Base-by-base conservation (phyloP, 1,284 basidiomycete genomes). In the Rhodotorula sp. region DNA sequence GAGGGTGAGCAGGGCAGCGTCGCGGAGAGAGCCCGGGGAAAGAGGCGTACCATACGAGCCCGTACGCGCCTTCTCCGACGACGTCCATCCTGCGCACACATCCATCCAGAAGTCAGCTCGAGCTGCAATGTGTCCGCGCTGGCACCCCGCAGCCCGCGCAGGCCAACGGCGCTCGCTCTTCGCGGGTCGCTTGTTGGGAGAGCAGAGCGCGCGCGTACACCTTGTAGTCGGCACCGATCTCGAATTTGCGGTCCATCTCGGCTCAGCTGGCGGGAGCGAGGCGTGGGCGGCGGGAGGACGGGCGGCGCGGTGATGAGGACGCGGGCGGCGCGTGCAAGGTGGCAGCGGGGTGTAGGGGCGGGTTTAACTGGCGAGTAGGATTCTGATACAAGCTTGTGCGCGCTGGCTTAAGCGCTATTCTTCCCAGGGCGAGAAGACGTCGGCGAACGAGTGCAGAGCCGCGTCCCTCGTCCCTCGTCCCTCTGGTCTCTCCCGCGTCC, bases 21-120 rank as follows among this genome's bases (percentile, higher is more conserved):
- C 46, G 17, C 13, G 17, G 27, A 27, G 36, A 32, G 34, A 36
- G 25, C 6, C 8, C 27, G 34, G 34, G 57, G 64, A n/a, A 29
- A n/a, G 44, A 32, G 9, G 75, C 80, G 73, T 59, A 94, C 77
- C 94, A 92, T 77, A 95, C 93, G 53, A 92, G 86, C 65, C 91
- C 83, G 74, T 83, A 84, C 15, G 90, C 91, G 57, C 91, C 91
- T 80, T 93, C 91, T 64, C 94, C 94, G 66, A 96, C 90, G 75
- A 95, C 91, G 83, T 95, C 92, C 76, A 93, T 66, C 59, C 72
- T 74, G 70, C 46, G 10, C 7, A 21, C 12, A 32, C 32, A 17
- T 32, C 15, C 15, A 29, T 17, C 2, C 19, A 5, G 13, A 1
- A 3, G 53, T 54, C 53, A 54, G 53, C 32, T 17, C n/a, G n/a